phyloP scores from a whole-genome alignment of 441 rosid species.

The Biscutella auriculata region DNA sequence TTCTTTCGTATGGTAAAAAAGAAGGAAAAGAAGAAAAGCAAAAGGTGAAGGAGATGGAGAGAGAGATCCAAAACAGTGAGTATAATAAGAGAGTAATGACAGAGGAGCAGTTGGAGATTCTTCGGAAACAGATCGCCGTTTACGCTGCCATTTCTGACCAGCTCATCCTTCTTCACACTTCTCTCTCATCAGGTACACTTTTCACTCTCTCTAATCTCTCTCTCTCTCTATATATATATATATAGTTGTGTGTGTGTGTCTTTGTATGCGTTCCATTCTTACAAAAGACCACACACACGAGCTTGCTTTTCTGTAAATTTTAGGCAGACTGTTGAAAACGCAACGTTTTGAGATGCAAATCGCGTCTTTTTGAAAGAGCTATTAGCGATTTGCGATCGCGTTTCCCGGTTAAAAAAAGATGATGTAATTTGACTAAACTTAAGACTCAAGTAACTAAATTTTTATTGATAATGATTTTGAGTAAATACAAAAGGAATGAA shows the following conservation, averaged over 20 bases:
- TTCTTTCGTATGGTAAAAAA: conserved; percentile 6
- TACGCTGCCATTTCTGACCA: conserved; percentile 54
- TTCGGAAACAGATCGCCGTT: conserved; percentile 75
- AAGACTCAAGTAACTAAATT: conserved; percentile 1
- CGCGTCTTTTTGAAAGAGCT: not conserved
- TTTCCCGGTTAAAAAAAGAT: not conserved
- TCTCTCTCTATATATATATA: not conserved
- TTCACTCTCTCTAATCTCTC: too few species aligned
- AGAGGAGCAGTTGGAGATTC: conserved; percentile 77
- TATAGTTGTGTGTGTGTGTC: not conserved
- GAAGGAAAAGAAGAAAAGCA: conserved; percentile 7
- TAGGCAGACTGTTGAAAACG: too few species aligned
- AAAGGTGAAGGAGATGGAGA: conserved; percentile 19
- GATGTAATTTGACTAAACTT: not conserved
- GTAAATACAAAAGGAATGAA: conserved; percentile 7
- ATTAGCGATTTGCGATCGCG: not conserved
- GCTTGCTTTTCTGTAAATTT: not conserved
- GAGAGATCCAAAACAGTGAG: conserved; percentile 18
- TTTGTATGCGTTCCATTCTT: not conserved
- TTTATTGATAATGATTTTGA: not conserved
- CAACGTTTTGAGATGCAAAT: conserved; percentile 8
- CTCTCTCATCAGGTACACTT: conserved; percentile 20
- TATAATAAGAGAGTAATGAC: conserved; percentile 61
- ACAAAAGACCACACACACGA: not conserved
- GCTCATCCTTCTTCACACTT: conserved; percentile 60